Evolutionary conservation across 2,329 filamentous ascomycete species (phyloP).

Genomic region (Peltaster fructicola): DNA sequence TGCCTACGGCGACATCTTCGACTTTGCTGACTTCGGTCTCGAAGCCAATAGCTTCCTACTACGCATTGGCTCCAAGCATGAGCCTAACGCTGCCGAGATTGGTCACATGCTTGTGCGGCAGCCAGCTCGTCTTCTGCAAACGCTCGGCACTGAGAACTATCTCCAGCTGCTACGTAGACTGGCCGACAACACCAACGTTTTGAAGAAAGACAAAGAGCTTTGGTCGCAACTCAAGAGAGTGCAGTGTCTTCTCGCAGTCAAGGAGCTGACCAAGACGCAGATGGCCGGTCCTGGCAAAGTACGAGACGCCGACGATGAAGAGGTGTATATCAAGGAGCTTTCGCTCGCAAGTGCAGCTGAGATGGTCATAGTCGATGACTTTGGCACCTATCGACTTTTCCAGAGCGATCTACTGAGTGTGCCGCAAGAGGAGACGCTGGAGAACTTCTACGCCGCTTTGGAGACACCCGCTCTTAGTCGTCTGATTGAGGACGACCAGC

Average conservation of each 20-base stretch:
- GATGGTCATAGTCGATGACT: constrained; percentile 72
- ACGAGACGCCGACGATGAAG: constrained; percentile 28
- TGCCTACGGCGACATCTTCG: constrained; percentile 78
- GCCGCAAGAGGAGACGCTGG: constrained; percentile 74
- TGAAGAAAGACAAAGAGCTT: constrained; percentile 65
- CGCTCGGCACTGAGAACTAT: constrained; percentile 75
- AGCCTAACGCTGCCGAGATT: constrained; percentile 75
- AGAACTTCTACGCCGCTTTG: constrained; percentile 67
- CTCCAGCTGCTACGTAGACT: constrained; percentile 64
- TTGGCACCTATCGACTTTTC: constrained; percentile 76
- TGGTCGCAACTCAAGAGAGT: constrained; percentile 59
- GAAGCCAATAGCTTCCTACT: constrained; percentile 79
- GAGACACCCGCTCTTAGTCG: constrained; percentile 61
- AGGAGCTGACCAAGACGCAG: constrained; percentile 44
- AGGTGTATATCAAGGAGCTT: constrained; percentile 49
- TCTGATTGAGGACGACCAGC: constrained; percentile 61
- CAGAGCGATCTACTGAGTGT: constrained; percentile 69
- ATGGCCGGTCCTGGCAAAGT: constrained; percentile 31
- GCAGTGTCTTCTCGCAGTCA: constrained; percentile 67
- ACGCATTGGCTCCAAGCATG: constrained; percentile 75
- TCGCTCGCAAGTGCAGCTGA: constrained; percentile 54
- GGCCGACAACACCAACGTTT: constrained; percentile 48
- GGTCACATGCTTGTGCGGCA: constrained; percentile 69
- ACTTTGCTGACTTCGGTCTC: constrained; percentile 85
- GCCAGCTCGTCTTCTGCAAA: constrained; percentile 62